Evolutionary conservation across 306 rosid genomes (phyloP), one percentile per base, ranked within the genome.

Genomic region (Vigna unguiculata): DNA sequence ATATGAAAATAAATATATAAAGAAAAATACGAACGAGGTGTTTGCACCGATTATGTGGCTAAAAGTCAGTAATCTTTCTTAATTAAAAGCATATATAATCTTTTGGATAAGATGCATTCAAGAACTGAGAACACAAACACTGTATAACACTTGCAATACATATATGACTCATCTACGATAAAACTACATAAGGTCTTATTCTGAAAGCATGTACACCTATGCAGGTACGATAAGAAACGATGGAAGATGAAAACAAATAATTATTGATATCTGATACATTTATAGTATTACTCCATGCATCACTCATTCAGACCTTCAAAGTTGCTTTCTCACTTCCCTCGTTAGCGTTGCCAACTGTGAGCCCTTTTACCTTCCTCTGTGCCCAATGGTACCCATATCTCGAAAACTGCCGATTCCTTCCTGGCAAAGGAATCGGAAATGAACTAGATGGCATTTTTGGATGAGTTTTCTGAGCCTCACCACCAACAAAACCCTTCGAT

Each of bases 381-480:
- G 5, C 67, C 79, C 83, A 25, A 69, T 7, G 5, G 48, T 69
- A 11, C 49, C 0, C 0, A 13, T 10, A 8, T 7, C 36, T 12
- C 2, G 34, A 7, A n/a, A 1, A 15, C 17, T 17, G 49, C 2
- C 83, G 83, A 67, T 83, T 83, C 69, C 54, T 67, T 28, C 86
- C 86, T 0, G 86, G 86, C 28, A 82, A 47, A 40, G 86, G 86
- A 67, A 67, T 58, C 36, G 77, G 77, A 30, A 73, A 74, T 0
- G 80, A 49, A 38, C 19, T 67, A 2, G 83, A 12, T 13, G 67
- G 73, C 80, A 78, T 78, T 57, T 20, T 58, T 77, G 82, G 82
- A 32, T 70, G 69, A 54, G 12, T 13, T 28, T 77, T 72, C 48
- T 57, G 72, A 59, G 55, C 40, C 47, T 82, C 76, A 49, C 69